Base-by-base conservation (phyloP, 169 alveolate genomes). In the Plasmodium ovale region DNA sequence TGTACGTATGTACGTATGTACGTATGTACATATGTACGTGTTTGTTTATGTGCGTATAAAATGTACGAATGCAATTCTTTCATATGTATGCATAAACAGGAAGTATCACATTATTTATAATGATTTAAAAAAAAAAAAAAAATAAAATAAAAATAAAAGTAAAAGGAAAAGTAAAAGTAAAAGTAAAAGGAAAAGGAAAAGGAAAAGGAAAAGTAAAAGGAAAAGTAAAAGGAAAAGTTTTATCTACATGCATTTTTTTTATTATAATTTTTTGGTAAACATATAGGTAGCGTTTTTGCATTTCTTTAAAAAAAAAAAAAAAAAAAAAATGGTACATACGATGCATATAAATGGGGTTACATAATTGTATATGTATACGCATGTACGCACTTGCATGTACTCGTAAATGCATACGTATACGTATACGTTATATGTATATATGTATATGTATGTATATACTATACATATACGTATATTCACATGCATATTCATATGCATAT, bases 211-310 rank as follows among this genome's bases (percentile, higher is more conserved):
- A n/a, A n/a, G n/a, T n/a, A n/a, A n/a, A n/a, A n/a, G n/a, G n/a
- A n/a, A n/a, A n/a, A n/a, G n/a, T n/a, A 71, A 72, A 72, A 72
- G 56, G 39, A 54, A 72, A 72, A 19, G 87, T 54, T 72, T 72
- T 71, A 72, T 72, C 72, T 72, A 72, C 87, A 72, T 72, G 87
- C 87, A 72, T 27, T 72, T 56, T 23, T 31, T 9, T 16, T 54
- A 59, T 29, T 31, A 53, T 54, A n/a, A n/a, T 44, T 72, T 54
- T 54, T 56, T n/a, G 23, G 35, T 33, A 72, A 27, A 23, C 35
- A 72, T 10, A 27, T 19, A 65, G 47, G 69, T 56, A 35, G 56
- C 73, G 73, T 25, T 51, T 35, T 72, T 29, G 37, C 23, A 47
- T 23, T 54, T 33, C 35, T 72, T 29, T 54, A 29, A 37, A 54